These are phyloP conservation scores for Tinospora cordifolia DNA, from an alignment of 164 flowering plant species.

Conservation along the genomic window DNA sequence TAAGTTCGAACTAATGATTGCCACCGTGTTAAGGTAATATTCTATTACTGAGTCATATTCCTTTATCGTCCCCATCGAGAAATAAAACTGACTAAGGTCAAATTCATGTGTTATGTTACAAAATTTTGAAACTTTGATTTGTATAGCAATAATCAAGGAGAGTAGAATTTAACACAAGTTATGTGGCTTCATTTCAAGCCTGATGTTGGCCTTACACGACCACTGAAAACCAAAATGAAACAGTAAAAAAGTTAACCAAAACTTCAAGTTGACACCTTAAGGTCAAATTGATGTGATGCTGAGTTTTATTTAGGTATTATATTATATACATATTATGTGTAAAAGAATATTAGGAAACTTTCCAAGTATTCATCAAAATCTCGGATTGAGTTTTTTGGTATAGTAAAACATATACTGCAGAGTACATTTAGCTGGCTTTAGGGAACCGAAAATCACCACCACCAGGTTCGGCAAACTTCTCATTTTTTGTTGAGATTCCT, in stretches of 20 bases:
- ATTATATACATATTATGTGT: slow-evolving; percentile 1
- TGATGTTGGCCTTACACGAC: too few species aligned
- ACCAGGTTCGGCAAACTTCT: slow-evolving; percentile 8
- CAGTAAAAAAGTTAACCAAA: not conserved
- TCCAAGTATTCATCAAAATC: slow-evolving; percentile 7
- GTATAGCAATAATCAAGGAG: too few species aligned
- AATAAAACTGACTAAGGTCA: too few species aligned
- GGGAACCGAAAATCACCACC: slow-evolving; percentile 10
- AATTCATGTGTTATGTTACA: too few species aligned
- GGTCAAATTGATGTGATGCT: not conserved
- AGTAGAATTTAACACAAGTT: too few species aligned
- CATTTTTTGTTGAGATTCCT: not conserved
- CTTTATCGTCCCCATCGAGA: too few species aligned
- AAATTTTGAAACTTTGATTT: too few species aligned
- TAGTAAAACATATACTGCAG: slow-evolving; percentile 7
- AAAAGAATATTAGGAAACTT: not conserved
- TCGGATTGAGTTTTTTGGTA: slow-evolving; percentile 11
- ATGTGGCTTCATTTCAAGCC: too few species aligned
- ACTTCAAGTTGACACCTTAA: not conserved
- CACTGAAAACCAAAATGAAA: not conserved
- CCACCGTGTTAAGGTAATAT: too few species aligned
- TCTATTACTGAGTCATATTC: too few species aligned
- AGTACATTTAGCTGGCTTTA: slow-evolving; percentile 12
- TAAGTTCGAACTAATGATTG: too few species aligned
- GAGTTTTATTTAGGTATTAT: slow-evolving; percentile 5